Conservation (phyloP, 176 grass and related monocot species). For the Oropetium thomaeum region DNA sequence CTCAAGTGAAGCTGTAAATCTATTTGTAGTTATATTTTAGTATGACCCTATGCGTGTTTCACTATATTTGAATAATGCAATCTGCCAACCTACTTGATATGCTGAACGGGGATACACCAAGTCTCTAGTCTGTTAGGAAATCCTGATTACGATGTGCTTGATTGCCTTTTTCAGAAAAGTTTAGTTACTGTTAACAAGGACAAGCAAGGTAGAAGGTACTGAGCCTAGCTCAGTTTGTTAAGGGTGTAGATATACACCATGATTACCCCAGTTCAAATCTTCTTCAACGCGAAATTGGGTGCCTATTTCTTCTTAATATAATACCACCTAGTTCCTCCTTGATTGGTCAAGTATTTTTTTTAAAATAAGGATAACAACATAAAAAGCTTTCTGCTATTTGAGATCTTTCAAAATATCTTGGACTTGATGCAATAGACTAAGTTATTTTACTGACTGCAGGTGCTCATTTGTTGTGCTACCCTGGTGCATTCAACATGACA, state of each 20-base stretch:
- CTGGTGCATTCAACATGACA: slow-evolving; percentile 99
- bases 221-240: too few species aligned
- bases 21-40: background rate
- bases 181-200: background rate
- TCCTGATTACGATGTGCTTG: background rate
- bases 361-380: too few species aligned
- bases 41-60: background rate
- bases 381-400: background rate
- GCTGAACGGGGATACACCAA: background rate
- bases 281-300: too few species aligned
- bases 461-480: slow-evolving; percentile 96
- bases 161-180: background rate
- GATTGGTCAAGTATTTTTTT: too few species aligned
- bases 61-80: slow-evolving; percentile 10
- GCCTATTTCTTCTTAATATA: too few species aligned
- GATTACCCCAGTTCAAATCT: too few species aligned
- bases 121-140: background rate
- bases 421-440: background rate
- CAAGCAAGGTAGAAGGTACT: too few species aligned
- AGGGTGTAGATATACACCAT: too few species aligned
- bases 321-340: too few species aligned
- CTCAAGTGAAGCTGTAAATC: background rate
- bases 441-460: slow-evolving; percentile 34
- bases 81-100: background rate
- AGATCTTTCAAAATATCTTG: background rate